Evolutionary conservation across 192 early-diverging fungal species (phyloP).

Genomic region (Ambispora gerdemannii): DNA sequence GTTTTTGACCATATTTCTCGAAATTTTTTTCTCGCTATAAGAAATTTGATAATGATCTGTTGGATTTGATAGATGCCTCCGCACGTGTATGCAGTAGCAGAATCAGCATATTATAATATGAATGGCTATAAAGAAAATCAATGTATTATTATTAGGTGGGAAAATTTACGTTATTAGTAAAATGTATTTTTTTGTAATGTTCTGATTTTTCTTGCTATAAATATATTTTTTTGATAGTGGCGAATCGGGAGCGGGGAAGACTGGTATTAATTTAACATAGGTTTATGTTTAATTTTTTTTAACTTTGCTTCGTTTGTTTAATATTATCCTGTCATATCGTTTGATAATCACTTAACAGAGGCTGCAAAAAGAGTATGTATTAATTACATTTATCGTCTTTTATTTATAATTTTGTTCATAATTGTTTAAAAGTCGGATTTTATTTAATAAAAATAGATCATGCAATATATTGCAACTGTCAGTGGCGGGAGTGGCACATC

Average conservation of each 20-base stretch:
- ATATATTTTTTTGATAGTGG: conserved; percentile 49
- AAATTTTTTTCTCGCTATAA: neutral
- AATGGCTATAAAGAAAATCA: conserved; percentile 98
- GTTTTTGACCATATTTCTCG: conserved; percentile 1
- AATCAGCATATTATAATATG: conserved; percentile 88
- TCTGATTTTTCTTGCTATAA: neutral
- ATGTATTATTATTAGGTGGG: conserved; percentile 92
- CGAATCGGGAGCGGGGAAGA: conserved; percentile 93
- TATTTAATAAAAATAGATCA: conserved; percentile 51
- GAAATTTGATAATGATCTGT: neutral
- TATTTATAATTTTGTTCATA: neutral
- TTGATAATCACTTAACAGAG: conserved; percentile 54
- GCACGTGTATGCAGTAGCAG: conserved; percentile 98
- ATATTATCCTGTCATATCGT: neutral
- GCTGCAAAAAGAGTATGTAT: conserved; percentile 69
- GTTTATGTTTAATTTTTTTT: neutral
- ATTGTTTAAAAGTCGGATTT: neutral
- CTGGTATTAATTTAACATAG: conserved; percentile 37
- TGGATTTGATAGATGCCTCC: conserved; percentile 66
- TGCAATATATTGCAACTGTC: conserved; percentile 98
- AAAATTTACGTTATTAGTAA: too few species aligned
- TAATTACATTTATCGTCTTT: neutral
- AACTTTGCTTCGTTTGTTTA: neutral
- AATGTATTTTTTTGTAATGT: neutral
- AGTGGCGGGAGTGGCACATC: conserved; percentile 75